Evolutionary conservation across 805 yeast genomes (phyloP), one percentile per base, ranked within the genome.

Genomic region (Yamadazyma olivae): DNA sequence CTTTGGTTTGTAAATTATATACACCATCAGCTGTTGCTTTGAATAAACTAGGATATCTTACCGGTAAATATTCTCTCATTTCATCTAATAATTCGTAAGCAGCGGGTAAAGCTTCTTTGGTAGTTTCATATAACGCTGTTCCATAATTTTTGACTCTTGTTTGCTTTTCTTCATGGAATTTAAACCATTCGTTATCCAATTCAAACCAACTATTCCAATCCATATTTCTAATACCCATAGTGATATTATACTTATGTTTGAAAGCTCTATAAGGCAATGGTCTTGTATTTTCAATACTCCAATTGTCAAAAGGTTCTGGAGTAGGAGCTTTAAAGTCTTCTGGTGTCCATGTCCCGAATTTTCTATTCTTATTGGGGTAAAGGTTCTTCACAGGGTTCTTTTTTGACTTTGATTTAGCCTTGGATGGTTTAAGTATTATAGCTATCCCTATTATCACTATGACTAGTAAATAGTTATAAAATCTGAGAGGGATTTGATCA

Each of bases 191-290:
- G 41, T 76, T 78, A 53, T 81, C 87, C 39, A 81, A 62, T 50
- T 81, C 82, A 42, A 81, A 74, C 88, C 88, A 81, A 33, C 64
- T 64, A 36, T 74, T 61, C 70, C 73, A 74, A 32, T 77, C 75
- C 82, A 79, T 73, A 39, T 61, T 62, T 44, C 87, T 61, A 28
- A 80, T 79, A 5, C 87, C 88, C 88, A 81, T 81, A 17, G 81
- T 81, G 32, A 81, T 70, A 45, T 62, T 71, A 51, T 81, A 81
- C 40, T 74, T 77, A 54, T 77, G 81, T 50, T 71, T 78, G 59
- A 81, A 81, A 0, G 87, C 84, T 32, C 85, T 61, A 49, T 79
- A 79, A n/a, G 83, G 80, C 24, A 75, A 50, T 1, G 84, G 83
- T 37, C 56, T 59, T 3, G 83, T 78, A 3, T 57, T 59, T 9